Evolutionary conservation across 805 yeast genomes (phyloP).

Genomic region (Citeromyces matritensis): DNA sequence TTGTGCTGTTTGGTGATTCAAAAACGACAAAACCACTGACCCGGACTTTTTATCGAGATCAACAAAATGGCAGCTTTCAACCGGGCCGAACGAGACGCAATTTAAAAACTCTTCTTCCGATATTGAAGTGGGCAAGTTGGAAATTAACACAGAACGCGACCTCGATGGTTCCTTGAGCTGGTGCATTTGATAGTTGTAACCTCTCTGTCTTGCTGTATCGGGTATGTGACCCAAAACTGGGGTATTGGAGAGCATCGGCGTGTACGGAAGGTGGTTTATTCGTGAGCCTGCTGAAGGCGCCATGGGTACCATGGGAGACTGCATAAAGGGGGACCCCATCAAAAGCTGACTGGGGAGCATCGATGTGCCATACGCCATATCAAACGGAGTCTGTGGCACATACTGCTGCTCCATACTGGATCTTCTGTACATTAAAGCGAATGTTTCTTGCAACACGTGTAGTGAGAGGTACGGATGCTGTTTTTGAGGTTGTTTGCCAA

Average conservation of each 20-base stretch:
- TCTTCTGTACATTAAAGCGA: too few relatives aligned
- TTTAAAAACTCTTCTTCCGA: constrained; percentile 20
- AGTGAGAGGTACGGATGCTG: too few relatives aligned
- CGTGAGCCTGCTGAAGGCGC: not conserved
- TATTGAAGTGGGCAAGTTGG: constrained; percentile 6
- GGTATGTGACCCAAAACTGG: not conserved
- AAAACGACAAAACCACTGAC: constrained; percentile 10
- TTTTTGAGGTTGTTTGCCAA: too few relatives aligned
- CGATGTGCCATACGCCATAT: constrained; percentile 40
- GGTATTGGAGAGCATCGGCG: too few relatives aligned
- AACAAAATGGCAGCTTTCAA: constrained; percentile 37
- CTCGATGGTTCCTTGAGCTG: too few relatives aligned
- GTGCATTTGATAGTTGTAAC: constrained; percentile 1
- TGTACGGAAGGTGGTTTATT: too few relatives aligned
- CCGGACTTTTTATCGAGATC: constrained; percentile 4
- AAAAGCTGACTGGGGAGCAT: constrained; percentile 50
- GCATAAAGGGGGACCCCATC: constrained; percentile 44
- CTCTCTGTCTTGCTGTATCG: constrained; percentile 3
- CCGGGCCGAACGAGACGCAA: constrained; percentile 39
- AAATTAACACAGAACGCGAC: constrained; percentile 9
- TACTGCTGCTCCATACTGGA: too few relatives aligned
- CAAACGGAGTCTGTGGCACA: constrained; percentile 39
- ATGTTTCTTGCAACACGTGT: too few relatives aligned
- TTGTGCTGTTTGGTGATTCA: constrained; percentile 8
- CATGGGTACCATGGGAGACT: constrained; percentile 14